Conservation (phyloP, 164 flowering plant genomes). For the Paratinospora sagittata region DNA sequence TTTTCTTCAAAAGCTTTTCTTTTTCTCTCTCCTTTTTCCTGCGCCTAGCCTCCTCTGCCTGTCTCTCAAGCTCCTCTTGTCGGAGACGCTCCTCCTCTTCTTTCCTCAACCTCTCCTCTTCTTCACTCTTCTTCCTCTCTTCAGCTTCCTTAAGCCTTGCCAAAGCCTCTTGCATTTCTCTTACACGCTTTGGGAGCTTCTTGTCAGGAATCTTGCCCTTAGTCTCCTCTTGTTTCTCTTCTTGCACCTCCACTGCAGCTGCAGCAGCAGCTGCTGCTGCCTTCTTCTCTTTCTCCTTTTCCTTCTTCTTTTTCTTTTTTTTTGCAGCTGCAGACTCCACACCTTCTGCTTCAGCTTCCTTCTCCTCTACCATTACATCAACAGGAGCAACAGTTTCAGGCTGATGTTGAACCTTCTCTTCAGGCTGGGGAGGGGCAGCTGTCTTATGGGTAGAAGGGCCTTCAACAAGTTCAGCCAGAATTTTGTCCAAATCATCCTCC, state of each 20-base stretch:
- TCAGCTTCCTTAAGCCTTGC: slow-evolving; percentile 83
- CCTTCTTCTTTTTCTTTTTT: slow-evolving; percentile 95
- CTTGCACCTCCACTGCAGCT: slow-evolving; percentile 27
- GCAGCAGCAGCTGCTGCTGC: slow-evolving; percentile 49
- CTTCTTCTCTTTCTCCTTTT: slow-evolving; percentile 81
- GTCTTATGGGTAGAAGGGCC: slow-evolving; percentile 37
- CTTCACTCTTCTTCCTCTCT: slow-evolving; percentile 78
- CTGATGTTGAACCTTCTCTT: slow-evolving; percentile 39
- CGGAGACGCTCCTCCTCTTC: slow-evolving; percentile 88
- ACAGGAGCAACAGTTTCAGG: slow-evolving; percentile 31
- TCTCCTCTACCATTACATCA: slow-evolving; percentile 39
- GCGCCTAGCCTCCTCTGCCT: slow-evolving; percentile 81
- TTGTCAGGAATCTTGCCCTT: slow-evolving; percentile 56
- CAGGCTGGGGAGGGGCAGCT: slow-evolving; percentile 33
- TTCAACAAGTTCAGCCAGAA: slow-evolving; percentile 92
- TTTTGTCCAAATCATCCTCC: slow-evolving; percentile 88
- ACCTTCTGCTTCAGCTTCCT: slow-evolving; percentile 52
- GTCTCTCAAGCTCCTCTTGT: slow-evolving; percentile 73
- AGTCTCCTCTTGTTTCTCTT: slow-evolving; percentile 34
- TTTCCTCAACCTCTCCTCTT: slow-evolving; percentile 75
- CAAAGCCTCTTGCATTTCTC: slow-evolving; percentile 95
- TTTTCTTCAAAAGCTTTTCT: slow-evolving; percentile 78
- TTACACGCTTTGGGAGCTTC: slow-evolving; percentile 85
- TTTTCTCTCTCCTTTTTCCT: slow-evolving; percentile 84
- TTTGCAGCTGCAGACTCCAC: slow-evolving; percentile 81